Conservation (phyloP, 371 early-diverging fungal genomes). For the Blastocladiella emersonii region DNA sequence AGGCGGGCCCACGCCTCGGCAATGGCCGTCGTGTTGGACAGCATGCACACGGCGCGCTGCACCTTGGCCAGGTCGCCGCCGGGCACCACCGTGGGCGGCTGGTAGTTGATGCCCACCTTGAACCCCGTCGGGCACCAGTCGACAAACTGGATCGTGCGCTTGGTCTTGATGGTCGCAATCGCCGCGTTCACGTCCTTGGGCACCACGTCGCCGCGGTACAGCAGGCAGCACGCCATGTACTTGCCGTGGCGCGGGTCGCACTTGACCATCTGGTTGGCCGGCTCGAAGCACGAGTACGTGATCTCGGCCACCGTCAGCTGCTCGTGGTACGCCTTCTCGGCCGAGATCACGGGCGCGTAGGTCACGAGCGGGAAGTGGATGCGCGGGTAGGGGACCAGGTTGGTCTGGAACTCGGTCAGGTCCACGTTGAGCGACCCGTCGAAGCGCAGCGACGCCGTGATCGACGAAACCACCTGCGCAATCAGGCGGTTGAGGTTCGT, state of each 20-base stretch:
- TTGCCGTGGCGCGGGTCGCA: constrained; percentile 90
- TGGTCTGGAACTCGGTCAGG: constrained; percentile 93
- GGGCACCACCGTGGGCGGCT: constrained; percentile 77
- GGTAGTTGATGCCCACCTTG: constrained; percentile 93
- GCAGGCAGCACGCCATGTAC: constrained; percentile 92
- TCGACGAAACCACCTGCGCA: constrained; percentile 99
- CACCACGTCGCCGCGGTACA: constrained; percentile 86
- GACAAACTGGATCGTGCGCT: constrained; percentile 87
- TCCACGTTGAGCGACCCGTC: constrained; percentile 94
- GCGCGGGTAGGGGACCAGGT: constrained; percentile 95
- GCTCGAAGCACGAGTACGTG: constrained; percentile 88
- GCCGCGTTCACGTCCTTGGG: constrained; percentile 80
- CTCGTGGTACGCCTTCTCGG: constrained; percentile 86
- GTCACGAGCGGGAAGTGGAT: constrained; percentile 94
- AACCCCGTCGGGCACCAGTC: constrained; percentile 98
- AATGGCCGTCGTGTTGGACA: constrained; percentile 93
- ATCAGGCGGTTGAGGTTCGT: constrained; percentile 97
- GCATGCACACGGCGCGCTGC: constrained; percentile 85
- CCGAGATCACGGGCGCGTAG: constrained; percentile 84
- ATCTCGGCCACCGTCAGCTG: constrained; percentile 80
- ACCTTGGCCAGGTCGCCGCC: constrained; percentile 91
- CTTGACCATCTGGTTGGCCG: constrained; percentile 93
- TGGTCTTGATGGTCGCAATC: constrained; percentile 77
- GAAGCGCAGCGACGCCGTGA: constrained; percentile 99
- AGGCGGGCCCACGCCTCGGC: constrained; percentile 92